Conservation (phyloP, 2,329 filamentous ascomycete species). For the Trichoderma harzianum region DNA sequence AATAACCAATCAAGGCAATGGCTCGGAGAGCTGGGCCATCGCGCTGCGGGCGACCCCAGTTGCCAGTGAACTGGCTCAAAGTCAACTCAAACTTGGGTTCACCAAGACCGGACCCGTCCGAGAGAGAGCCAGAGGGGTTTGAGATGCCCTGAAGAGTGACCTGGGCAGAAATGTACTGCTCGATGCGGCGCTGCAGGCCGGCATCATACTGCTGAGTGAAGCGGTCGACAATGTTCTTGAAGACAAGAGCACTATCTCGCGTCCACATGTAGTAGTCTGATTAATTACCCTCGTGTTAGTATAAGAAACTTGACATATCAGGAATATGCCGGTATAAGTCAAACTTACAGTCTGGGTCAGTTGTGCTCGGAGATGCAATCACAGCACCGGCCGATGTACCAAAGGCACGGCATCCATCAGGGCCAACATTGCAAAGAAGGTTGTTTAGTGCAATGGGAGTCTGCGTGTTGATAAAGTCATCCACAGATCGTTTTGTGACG, state of each 20-base stretch:
- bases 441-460: constrained; percentile 49
- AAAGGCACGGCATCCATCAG: constrained; percentile 47
- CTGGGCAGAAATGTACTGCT: constrained; percentile 66
- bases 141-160: constrained; percentile 62
- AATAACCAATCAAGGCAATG: constrained; percentile 68
- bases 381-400: constrained; percentile 51
- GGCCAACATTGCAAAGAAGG: constrained; percentile 59
- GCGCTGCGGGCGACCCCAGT: constrained; percentile 73
- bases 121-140: constrained; percentile 64
- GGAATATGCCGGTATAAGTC: neutral
- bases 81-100: constrained; percentile 73
- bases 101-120: constrained; percentile 55
- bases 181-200: constrained; percentile 56
- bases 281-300: neutral
- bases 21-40: constrained; percentile 77
- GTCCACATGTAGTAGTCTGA: constrained; percentile 81
- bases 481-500: constrained; percentile 43
- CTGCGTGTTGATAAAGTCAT: constrained; percentile 52
- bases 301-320: neutral
- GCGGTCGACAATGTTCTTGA: constrained; percentile 66
- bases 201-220: constrained; percentile 58
- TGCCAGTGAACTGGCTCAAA: constrained; percentile 58
- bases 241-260: constrained; percentile 66
- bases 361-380: constrained; percentile 54
- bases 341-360: constrained; percentile 53